Evolutionary conservation across 768 basidiomycete species (phyloP).

Genomic region (Mycena albidolilacea): DNA sequence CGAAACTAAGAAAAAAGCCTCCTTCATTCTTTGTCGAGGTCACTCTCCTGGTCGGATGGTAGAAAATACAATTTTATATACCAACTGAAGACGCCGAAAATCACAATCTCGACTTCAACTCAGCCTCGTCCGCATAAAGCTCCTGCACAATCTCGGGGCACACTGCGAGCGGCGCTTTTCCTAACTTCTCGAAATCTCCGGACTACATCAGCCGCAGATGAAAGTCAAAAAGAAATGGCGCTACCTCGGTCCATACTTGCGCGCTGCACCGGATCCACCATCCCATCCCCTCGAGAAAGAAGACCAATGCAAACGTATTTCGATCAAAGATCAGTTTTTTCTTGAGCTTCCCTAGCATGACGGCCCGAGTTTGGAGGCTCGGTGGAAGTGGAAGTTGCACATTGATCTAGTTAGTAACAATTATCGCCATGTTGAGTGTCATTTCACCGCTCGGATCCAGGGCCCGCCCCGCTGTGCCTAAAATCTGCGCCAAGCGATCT

Average conservation of each 20-base stretch:
- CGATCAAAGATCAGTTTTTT: conserved; percentile 50
- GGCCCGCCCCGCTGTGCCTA: conserved; percentile 64
- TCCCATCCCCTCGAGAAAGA: conserved; percentile 51
- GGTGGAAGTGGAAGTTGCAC: conserved; percentile 59
- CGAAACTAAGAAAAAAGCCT: no score
- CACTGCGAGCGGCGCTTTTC: conserved; percentile 52
- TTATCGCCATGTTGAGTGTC: conserved; percentile 73
- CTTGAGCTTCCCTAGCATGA: conserved; percentile 46
- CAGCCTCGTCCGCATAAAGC: conserved; percentile 15
- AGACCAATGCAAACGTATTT: conserved; percentile 54
- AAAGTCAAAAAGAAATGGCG: not conserved
- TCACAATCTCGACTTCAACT: conserved; percentile 22
- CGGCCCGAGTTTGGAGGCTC: conserved; percentile 39
- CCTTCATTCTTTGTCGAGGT: no score
- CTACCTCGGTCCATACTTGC: conserved; percentile 64
- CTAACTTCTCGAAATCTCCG: conserved; percentile 59
- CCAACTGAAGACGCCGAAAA: no score
- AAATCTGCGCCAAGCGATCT: conserved; percentile 69
- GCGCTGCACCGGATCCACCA: conserved; percentile 67
- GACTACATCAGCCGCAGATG: not conserved
- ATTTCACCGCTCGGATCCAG: conserved; percentile 76
- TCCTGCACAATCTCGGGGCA: conserved; percentile 53
- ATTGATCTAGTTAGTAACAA: conserved; percentile 50
- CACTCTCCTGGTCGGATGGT: no score
- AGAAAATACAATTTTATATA: no score